Evolutionary conservation across 1,284 basidiomycete genomes (phyloP).

Genomic region (Neolentinus lepideus): DNA sequence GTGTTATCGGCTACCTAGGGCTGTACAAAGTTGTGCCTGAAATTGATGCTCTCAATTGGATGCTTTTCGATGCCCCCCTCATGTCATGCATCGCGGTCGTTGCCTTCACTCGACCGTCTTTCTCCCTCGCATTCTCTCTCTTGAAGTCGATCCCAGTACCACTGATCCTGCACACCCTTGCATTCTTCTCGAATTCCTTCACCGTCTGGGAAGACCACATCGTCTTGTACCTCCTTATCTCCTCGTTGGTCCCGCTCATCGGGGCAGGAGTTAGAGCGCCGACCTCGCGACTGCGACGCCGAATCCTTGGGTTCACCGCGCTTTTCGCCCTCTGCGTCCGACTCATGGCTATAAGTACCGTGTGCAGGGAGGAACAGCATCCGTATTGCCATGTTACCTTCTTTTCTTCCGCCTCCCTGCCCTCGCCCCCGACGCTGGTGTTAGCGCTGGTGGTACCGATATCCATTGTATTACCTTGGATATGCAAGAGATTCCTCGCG

Average conservation of each 20-base stretch:
- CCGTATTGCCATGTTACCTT: constrained; percentile 85
- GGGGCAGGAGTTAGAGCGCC: constrained; percentile 61
- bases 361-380: constrained; percentile 94
- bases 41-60: not conserved
- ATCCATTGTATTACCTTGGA: constrained; percentile 51
- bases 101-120: constrained; percentile 18
- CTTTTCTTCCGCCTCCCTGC: constrained; percentile 64
- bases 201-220: constrained; percentile 93
- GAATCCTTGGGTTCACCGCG: constrained; percentile 67
- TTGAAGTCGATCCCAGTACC: constrained; percentile 36
- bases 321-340: constrained; percentile 69
- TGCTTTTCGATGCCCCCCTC: not conserved
- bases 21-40: constrained; percentile 31
- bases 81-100: constrained; percentile 24
- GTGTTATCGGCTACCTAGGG: constrained; percentile 26
- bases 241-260: constrained; percentile 53
- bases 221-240: constrained; percentile 66
- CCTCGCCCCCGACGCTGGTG: constrained; percentile 53
- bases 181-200: constrained; percentile 90
- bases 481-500: constrained; percentile 51
- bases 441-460: constrained; percentile 49
- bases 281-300: constrained; percentile 59
- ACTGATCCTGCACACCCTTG: constrained; percentile 60
- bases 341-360: constrained; percentile 68
- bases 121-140: constrained; percentile 21